Evolutionary conservation across 306 rosid species (phyloP).

Genomic region (Datisca glomerata): DNA sequence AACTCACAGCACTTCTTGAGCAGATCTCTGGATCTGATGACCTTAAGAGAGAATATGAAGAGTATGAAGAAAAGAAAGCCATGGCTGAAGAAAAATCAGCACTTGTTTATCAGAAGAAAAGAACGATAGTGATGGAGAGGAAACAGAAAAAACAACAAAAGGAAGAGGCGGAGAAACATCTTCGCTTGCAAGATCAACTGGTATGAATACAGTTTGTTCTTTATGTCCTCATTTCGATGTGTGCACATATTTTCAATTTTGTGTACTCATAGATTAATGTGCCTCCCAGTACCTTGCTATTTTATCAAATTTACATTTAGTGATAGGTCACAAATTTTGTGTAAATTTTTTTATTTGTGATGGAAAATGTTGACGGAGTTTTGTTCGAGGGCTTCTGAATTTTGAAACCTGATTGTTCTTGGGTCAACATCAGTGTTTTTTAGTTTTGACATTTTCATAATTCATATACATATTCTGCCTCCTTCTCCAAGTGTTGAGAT

Average conservation of each 20-base stretch:
- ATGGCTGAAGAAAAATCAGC: constrained; percentile 90
- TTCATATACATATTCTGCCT: too few relatives aligned
- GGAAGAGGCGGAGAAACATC: constrained; percentile 94
- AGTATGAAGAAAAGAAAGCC: constrained; percentile 73
- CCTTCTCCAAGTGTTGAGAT: too few relatives aligned
- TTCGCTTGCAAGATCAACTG: constrained; percentile 68
- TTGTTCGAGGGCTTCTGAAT: too few relatives aligned
- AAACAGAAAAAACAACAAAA: constrained; percentile 97
- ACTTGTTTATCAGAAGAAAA: constrained; percentile 73
- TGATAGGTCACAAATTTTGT: too few relatives aligned
- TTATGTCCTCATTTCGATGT: constrained; percentile 5
- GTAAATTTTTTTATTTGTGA: too few relatives aligned
- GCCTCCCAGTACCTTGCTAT: too few relatives aligned
- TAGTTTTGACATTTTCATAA: too few relatives aligned
- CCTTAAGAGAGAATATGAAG: constrained; percentile 73
- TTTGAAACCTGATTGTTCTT: background rate
- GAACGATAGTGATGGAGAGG: constrained; percentile 79
- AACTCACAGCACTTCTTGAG: constrained; percentile 80
- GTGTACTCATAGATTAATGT: too few relatives aligned
- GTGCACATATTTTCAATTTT: too few relatives aligned
- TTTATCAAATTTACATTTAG: too few relatives aligned
- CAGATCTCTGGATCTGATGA: constrained; percentile 98
- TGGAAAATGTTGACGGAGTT: too few relatives aligned
- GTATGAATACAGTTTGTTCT: constrained; percentile 23
- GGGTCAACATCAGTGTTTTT: background rate